Evolutionary conservation across 148 eudicot genomes (phyloP).

Genomic region (Chenopodium suecicum): DNA sequence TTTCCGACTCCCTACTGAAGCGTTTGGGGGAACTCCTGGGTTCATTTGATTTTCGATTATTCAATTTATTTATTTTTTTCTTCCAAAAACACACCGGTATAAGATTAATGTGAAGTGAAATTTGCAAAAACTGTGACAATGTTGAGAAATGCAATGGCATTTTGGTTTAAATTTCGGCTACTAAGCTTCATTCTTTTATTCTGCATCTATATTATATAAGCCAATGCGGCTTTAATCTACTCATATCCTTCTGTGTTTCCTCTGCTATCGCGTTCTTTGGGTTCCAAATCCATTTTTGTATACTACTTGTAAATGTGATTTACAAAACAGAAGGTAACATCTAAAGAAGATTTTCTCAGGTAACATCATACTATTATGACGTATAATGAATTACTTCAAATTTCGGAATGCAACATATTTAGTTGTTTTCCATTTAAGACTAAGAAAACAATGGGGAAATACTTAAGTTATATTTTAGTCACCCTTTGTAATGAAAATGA

Average conservation of each 20-base stretch:
- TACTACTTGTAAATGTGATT: not conserved
- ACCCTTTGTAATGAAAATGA: too few species aligned
- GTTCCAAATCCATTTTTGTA: not conserved
- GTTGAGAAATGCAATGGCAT: too few species aligned
- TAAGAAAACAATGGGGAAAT: not conserved
- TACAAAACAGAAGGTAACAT: not conserved
- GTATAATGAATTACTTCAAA: too few species aligned
- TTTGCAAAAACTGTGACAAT: too few species aligned
- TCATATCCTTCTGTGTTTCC: not conserved
- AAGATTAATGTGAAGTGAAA: too few species aligned
- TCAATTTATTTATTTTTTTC: not conserved
- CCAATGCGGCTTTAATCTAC: not conserved
- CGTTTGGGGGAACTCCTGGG: slow-evolving; percentile 29
- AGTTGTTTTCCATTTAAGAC: not conserved
- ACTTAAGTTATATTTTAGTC: not conserved
- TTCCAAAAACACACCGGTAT: not conserved
- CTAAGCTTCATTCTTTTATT: too few species aligned
- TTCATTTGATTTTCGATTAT: not conserved
- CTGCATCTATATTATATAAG: not conserved
- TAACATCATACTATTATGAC: not conserved
- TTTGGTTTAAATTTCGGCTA: too few species aligned
- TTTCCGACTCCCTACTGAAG: slow-evolving; percentile 18
- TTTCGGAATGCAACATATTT: too few species aligned
- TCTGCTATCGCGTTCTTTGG: not conserved
- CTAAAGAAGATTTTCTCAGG: not conserved